Evolutionary conservation across 2,329 filamentous ascomycete species (phyloP), one percentile per base, ranked within the genome.

Genomic region (Colletotrichum caudatum): DNA sequence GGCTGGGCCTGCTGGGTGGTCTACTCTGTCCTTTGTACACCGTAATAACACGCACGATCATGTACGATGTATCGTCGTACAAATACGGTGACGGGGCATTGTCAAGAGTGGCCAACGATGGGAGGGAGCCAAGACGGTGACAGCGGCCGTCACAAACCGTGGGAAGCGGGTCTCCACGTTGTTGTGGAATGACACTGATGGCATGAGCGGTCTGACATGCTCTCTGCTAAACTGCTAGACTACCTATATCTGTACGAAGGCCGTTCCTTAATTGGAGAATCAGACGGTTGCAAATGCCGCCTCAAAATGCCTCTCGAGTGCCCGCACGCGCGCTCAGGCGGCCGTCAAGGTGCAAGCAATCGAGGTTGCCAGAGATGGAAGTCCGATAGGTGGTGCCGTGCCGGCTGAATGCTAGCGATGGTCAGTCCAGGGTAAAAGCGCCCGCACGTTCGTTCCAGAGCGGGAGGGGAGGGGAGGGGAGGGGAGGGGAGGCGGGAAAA

Each of bases 291-390:
- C 39, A 56, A 64, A 56, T 56, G 48, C 50, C 50, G 50, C 50
- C 8, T 26, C 37, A 46, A 69, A 71, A 69, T 69, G 50, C 64
- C 69, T 68, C 59, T 46, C 44, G 5, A 7, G 33, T 54, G 59
- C 59, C 65, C 59, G 53, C 69, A 64, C 23, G 65, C 59, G 37
- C 37, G 48, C 39, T 69, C 58, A 46, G 65, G 65, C 65, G 69
- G 65, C 65, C 53, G 69, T 64, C 39, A 39, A 63, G 23, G 35
- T 54, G 64, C 37, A 68, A 14, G 44, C 64, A 51, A 29, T 29
- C 2, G 29, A 29, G 59, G 58, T 63, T 63, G 64, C 51, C 53
- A 71, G 51, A 71, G 51, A 71, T 48, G 35, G 65, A 53, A 69
- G 59, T n/a, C 64, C 56, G 68, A 58, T 51, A 56, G 65, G 65